Percentiles rank a stretch among this genome's conserved stretches.
phyloP scores from a whole-genome alignment of 441 rosid species.

The Omphalea diandra region DNA sequence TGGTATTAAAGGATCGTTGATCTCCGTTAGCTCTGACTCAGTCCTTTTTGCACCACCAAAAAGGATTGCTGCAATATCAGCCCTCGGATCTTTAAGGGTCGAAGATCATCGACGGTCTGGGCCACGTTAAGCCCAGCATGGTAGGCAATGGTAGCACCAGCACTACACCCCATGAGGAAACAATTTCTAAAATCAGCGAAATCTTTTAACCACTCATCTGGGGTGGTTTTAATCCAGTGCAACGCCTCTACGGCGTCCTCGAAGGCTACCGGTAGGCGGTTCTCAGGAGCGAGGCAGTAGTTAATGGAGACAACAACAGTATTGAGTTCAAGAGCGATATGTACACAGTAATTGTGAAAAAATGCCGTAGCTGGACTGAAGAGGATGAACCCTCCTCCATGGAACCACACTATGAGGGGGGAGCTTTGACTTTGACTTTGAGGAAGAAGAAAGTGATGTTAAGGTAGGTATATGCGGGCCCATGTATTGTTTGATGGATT shows the following conservation, averaged over 20 bases:
- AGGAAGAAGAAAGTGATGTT: conserved; percentile 8
- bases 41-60: conserved; percentile 45
- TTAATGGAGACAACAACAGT: conserved; percentile 40
- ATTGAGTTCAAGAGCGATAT: conserved; percentile 27
- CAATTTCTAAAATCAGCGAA: conserved; percentile 35
- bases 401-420: conserved; percentile 53
- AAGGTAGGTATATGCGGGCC: conserved; percentile 46
- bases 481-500: conserved; percentile 35
- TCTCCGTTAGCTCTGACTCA: conserved; percentile 36
- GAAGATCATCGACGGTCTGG: background rate
- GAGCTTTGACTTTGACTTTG: conserved; percentile 23
- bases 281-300: conserved; percentile 56
- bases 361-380: conserved; percentile 19
- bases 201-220: conserved; percentile 39
- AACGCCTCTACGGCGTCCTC: conserved; percentile 50
- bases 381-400: conserved; percentile 54
- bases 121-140: conserved; percentile 33
- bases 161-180: conserved; percentile 52
- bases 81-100: conserved; percentile 47
- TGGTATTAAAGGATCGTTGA: conserved; percentile 27
- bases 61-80: conserved; percentile 51
- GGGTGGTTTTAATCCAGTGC: conserved; percentile 29
- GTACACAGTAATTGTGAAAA: conserved; percentile 31
- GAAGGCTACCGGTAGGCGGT: conserved; percentile 60
- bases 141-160: conserved; percentile 52